Evolutionary conservation across 2,329 filamentous ascomycete species (phyloP).

Genomic region (Fusarium scirpi): DNA sequence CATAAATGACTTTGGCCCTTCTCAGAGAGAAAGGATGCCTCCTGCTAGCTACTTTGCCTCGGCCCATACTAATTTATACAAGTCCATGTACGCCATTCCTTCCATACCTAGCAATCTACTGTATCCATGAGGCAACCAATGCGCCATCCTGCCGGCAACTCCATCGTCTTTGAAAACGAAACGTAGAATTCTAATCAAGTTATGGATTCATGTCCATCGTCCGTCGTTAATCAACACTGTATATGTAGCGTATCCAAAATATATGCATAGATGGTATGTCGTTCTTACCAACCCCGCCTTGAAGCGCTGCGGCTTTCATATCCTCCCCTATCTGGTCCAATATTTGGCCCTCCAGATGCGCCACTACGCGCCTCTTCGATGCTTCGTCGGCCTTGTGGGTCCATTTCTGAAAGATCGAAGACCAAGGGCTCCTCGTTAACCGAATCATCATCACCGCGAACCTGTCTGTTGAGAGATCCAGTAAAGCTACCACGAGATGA

Average conservation of each 20-base stretch:
- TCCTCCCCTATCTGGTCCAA: constrained; percentile 54
- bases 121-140: constrained; percentile 20
- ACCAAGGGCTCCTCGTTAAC: constrained; percentile 76
- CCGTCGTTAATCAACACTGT: constrained; percentile 8
- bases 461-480: constrained; percentile 54
- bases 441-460: constrained; percentile 61
- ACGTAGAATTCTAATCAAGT: constrained; percentile 14
- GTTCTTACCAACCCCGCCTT: constrained; percentile 54
- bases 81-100: constrained; percentile 30
- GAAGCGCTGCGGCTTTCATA: constrained; percentile 56
- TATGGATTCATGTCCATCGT: constrained; percentile 2
- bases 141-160: constrained; percentile 35
- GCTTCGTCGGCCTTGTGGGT: constrained; percentile 68
- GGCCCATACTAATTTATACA: constrained; percentile 22
- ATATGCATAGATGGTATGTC: constrained; percentile 17
- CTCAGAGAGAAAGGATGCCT: neutral
- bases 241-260: constrained; percentile 18
- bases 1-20: neutral
- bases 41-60: constrained; percentile 2
- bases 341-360: constrained; percentile 47
- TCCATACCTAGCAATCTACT: constrained; percentile 26
- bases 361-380: constrained; percentile 65
- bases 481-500: constrained; percentile 61
- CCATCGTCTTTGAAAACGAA: constrained; percentile 32
- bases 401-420: constrained; percentile 80